These are phyloP conservation scores for Salix brachista DNA, from an alignment of 345 rosid genomes.

Conservation along the genomic window DNA sequence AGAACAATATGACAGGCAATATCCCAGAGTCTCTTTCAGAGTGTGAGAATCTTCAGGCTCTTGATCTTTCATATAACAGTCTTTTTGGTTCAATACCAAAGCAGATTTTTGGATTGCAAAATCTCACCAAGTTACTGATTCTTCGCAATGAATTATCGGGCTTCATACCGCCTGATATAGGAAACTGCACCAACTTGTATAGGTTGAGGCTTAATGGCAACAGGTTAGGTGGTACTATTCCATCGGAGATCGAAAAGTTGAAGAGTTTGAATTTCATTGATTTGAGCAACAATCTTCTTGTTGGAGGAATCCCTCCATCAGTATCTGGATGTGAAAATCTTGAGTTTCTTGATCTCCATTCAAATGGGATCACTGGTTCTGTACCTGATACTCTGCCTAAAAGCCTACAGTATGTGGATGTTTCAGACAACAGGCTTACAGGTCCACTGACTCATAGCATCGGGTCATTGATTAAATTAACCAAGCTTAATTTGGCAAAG, in stretches of 20 bases:
- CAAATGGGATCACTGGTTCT: slow-evolving; percentile 67
- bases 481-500: slow-evolving; percentile 68
- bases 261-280: slow-evolving; percentile 70
- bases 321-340: slow-evolving; percentile 57
- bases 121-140: slow-evolving; percentile 77
- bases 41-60: slow-evolving; percentile 76
- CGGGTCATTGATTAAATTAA: slow-evolving; percentile 59
- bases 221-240: slow-evolving; percentile 66
- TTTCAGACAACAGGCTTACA: slow-evolving; percentile 67
- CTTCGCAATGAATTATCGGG: slow-evolving; percentile 78
- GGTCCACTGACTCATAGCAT: slow-evolving; percentile 57
- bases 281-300: slow-evolving; percentile 57
- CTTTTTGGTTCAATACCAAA: slow-evolving; percentile 69
- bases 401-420: slow-evolving; percentile 60
- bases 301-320: slow-evolving; percentile 60
- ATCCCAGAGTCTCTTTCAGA: slow-evolving; percentile 62
- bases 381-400: slow-evolving; percentile 62
- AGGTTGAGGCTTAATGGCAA: slow-evolving; percentile 67
- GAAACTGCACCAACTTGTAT: slow-evolving; percentile 66
- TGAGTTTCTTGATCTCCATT: slow-evolving; percentile 73
- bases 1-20: slow-evolving; percentile 70
- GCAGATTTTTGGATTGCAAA: slow-evolving; percentile 54
- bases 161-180: slow-evolving; percentile 71
- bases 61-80: slow-evolving; percentile 83
- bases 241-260: slow-evolving; percentile 64